Conservation (phyloP, 768 basidiomycete genomes). For the Mycena crocata region DNA sequence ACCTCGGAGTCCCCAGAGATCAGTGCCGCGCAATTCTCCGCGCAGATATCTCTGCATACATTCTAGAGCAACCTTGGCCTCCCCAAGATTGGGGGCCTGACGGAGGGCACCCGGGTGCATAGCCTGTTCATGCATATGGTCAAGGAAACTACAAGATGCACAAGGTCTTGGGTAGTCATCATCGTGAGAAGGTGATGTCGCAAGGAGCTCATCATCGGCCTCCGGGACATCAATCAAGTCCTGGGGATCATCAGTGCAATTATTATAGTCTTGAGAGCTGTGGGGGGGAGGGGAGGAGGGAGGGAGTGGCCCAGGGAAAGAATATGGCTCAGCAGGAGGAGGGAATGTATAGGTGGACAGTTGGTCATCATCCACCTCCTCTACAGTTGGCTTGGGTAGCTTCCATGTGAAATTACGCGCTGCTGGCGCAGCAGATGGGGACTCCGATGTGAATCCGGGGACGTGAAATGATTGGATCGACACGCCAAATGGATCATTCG, state of each 20-base stretch:
- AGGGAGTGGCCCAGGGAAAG: not conserved
- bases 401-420: conserved; percentile 13
- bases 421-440: conserved; percentile 3
- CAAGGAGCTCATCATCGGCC: conserved; percentile 11
- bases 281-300: not conserved
- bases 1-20: conserved; percentile 16
- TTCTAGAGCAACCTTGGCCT: conserved; percentile 9
- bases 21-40: conserved; percentile 15
- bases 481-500: too few relatives aligned
- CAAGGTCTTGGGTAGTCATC: conserved; percentile 6
- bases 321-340: not conserved
- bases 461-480: too few relatives aligned
- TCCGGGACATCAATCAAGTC: conserved; percentile 12
- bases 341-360: conserved; percentile 1
- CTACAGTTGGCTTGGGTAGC: not conserved
- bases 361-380: not conserved
- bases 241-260: conserved; percentile 1
- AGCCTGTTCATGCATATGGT: conserved; percentile 4
- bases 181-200: conserved; percentile 13
- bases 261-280: too few relatives aligned
- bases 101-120: not conserved
- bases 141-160: conserved; percentile 1
- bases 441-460: too few relatives aligned
- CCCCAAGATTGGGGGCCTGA: conserved; percentile 17
- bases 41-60: conserved; percentile 3